Evolutionary conservation across 2,329 filamentous ascomycete species (phyloP).

Genomic region (Mycocentrospora acerina): DNA sequence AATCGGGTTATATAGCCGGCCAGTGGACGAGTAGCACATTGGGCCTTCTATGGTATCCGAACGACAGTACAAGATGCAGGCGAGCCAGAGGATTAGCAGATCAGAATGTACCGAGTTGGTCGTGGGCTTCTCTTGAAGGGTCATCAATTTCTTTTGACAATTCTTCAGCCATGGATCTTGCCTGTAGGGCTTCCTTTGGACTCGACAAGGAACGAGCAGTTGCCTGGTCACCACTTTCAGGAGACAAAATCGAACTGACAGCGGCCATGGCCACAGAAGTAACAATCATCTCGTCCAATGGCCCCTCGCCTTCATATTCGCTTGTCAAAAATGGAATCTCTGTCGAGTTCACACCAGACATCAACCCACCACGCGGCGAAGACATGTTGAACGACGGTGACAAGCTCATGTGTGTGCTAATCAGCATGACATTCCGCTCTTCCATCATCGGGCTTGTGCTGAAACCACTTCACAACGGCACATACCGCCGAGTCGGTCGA

Average conservation of each 20-base stretch:
- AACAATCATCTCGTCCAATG: conserved; percentile 12
- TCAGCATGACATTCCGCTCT: conserved; percentile 41
- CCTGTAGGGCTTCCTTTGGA: conserved; percentile 33
- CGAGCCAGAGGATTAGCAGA: conserved; percentile 20
- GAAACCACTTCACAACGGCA: conserved; percentile 20
- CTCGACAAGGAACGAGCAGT: conserved; percentile 20
- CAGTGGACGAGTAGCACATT: conserved; percentile 41
- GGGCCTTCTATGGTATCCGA: conserved; percentile 39
- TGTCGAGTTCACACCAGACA: conserved; percentile 37
- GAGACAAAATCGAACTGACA: conserved; percentile 30
- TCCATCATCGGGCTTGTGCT: conserved; percentile 38
- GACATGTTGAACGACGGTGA: conserved; percentile 31
- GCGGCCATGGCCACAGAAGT: conserved; percentile 40
- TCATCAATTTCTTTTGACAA: conserved; percentile 41
- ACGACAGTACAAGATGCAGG: conserved; percentile 27
- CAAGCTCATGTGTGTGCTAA: conserved; percentile 33
- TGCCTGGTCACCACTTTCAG: conserved; percentile 34
- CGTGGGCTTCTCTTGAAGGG: conserved; percentile 40
- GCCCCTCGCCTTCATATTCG: conserved; percentile 18
- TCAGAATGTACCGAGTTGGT: conserved; percentile 37
- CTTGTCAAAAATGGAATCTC: conserved; percentile 30
- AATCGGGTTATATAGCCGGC: conserved; percentile 38
- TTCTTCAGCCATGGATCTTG: conserved; percentile 39
- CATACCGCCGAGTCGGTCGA: conserved; percentile 36
- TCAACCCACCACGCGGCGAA: conserved; percentile 28